Conservation (phyloP, 2,329 filamentous ascomycete species). For the Stylonectria norvegica region DNA sequence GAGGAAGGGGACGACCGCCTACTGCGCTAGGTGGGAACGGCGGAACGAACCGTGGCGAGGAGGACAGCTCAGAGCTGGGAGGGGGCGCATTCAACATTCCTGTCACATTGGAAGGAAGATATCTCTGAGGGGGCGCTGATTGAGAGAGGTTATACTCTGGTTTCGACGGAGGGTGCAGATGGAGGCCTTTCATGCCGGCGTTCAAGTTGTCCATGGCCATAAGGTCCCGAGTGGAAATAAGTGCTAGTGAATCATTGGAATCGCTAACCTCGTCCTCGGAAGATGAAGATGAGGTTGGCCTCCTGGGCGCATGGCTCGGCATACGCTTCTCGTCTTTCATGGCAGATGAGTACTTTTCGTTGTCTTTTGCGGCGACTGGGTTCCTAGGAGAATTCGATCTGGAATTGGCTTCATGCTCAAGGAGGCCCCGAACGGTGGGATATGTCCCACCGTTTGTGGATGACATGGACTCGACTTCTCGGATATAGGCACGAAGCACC, state of each 20-base stretch:
- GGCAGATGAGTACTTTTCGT: slow-evolving; percentile 41
- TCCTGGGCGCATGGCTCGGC: slow-evolving; percentile 30
- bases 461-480: slow-evolving; percentile 52
- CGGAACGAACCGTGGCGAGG: slow-evolving; percentile 41
- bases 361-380: slow-evolving; percentile 33
- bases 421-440: slow-evolving; percentile 51
- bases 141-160: slow-evolving; percentile 38
- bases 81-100: slow-evolving; percentile 19
- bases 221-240: slow-evolving; percentile 55
- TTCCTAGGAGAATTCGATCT: slow-evolving; percentile 34
- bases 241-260: slow-evolving; percentile 36
- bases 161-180: slow-evolving; percentile 32
- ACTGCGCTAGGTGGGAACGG: slow-evolving; percentile 28
- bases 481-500: slow-evolving; percentile 58
- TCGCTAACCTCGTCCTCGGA: slow-evolving; percentile 36
- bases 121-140: slow-evolving; percentile 30
- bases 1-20: slow-evolving; percentile 29
- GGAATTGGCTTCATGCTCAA: slow-evolving; percentile 43
- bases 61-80: slow-evolving; percentile 28
- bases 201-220: slow-evolving; percentile 45
- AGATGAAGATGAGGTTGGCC: slow-evolving; percentile 36
- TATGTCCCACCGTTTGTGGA: slow-evolving; percentile 41
- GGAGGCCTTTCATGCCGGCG: slow-evolving; percentile 40
- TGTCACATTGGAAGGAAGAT: slow-evolving; percentile 34
- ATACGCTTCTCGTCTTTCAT: slow-evolving; percentile 38